Evolutionary conservation across 2,329 filamentous ascomycete genomes (phyloP).

Genomic region (Epicoccum nigrum): DNA sequence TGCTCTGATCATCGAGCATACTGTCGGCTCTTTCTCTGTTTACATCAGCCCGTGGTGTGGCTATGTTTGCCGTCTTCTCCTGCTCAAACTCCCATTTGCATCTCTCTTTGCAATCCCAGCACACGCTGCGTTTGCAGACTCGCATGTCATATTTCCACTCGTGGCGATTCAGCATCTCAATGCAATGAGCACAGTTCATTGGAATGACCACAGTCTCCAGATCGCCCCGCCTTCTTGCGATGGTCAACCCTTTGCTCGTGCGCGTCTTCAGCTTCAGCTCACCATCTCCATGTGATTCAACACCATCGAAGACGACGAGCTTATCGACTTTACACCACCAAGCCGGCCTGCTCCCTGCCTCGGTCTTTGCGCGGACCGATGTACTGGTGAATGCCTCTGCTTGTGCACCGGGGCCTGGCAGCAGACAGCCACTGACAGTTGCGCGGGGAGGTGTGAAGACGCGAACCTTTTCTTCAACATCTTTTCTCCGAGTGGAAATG

Average conservation of each 20-base stretch:
- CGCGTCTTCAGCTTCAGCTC: conserved; percentile 28
- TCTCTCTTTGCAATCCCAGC: conserved; percentile 43
- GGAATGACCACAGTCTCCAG: conserved; percentile 40
- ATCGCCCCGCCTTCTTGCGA: conserved; percentile 38
- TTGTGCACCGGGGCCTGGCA: conserved; percentile 34
- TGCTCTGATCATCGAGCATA: conserved; percentile 34
- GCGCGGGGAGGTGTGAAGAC: conserved; percentile 36
- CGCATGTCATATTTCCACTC: conserved; percentile 46
- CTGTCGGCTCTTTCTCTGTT: conserved; percentile 41
- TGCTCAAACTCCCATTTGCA: conserved; percentile 41
- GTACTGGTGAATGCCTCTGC: conserved; percentile 33
- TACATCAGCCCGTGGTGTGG: conserved; percentile 19
- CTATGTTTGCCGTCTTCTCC: conserved; percentile 15
- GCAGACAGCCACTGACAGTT: conserved; percentile 36
- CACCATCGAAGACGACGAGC: conserved; percentile 42
- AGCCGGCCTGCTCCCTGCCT: conserved; percentile 27
- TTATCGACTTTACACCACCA: conserved; percentile 48
- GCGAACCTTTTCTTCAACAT: conserved; percentile 27
- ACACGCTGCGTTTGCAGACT: conserved; percentile 41
- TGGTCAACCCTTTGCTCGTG: conserved; percentile 39
- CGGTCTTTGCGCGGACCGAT: conserved; percentile 36
- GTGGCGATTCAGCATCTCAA: conserved; percentile 40
- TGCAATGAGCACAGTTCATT: conserved; percentile 40
- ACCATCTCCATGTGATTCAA: conserved; percentile 20
- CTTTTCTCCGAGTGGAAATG: conserved; percentile 25